Evolutionary conservation across 2,329 filamentous ascomycete species (phyloP).

Genomic region (Neurospora crassa): DNA sequence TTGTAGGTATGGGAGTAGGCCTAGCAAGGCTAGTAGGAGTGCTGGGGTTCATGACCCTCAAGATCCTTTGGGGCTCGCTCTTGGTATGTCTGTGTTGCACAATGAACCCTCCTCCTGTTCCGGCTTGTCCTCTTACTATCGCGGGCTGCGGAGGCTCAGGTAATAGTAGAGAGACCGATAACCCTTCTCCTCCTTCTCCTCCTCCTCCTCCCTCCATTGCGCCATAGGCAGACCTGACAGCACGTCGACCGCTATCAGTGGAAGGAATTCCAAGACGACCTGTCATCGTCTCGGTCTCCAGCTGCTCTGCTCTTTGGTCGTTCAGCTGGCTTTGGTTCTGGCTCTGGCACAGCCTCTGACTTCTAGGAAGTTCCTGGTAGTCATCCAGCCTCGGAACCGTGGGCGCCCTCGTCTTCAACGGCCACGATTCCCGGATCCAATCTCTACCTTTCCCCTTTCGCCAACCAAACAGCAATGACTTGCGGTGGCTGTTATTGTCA

Average conservation of each 20-base stretch:
- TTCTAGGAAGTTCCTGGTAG: background rate
- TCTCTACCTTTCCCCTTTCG: conserved; percentile 18
- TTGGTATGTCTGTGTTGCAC: background rate
- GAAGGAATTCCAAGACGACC: background rate
- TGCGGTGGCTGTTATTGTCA: background rate
- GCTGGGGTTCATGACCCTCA: background rate
- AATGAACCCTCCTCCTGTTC: conserved; percentile 1
- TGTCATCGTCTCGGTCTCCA: background rate
- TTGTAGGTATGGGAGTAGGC: conserved; percentile 7
- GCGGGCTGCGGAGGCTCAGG: conserved; percentile 13
- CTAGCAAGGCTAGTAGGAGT: conserved; percentile 6
- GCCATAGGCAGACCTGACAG: background rate
- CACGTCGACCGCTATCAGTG: background rate
- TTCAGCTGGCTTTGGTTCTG: background rate
- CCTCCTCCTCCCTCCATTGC: background rate
- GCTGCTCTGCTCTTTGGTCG: background rate
- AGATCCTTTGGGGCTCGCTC: background rate
- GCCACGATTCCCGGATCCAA: conserved; percentile 20
- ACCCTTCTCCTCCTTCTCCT: background rate
- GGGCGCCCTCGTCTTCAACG: conserved; percentile 20
- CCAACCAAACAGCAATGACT: background rate
- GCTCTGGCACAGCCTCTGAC: background rate
- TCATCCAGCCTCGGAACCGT: conserved; percentile 26
- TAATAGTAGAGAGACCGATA: background rate
- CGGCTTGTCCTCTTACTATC: conserved; percentile 4